phyloP scores from a whole-genome alignment of 1,284 basidiomycete species.

The Rhodotorula sp. region DNA sequence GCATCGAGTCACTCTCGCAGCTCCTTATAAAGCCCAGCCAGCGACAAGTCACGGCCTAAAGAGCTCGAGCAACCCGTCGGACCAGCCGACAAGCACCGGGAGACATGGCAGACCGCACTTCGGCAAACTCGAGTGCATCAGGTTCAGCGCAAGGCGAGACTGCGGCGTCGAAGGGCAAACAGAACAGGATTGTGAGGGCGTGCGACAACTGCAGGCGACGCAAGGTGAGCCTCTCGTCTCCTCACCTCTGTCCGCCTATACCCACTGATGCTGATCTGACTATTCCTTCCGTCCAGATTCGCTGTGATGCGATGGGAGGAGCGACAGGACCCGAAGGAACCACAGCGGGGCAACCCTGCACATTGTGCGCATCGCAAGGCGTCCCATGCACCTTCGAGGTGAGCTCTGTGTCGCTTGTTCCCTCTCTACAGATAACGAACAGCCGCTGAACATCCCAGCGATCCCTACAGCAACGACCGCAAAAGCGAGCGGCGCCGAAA shows the following conservation, averaged over 20 bases:
- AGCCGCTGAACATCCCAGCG: neutral
- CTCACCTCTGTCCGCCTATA: neutral
- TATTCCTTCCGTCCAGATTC: conserved; percentile 4
- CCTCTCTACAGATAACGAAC: neutral
- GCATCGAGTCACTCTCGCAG: too few species aligned
- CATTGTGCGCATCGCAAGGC: conserved; percentile 14
- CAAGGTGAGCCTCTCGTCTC: conserved; percentile 11
- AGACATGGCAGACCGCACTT: too few species aligned
- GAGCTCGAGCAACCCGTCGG: too few species aligned
- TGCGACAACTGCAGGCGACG: conserved; percentile 13
- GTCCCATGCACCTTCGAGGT: conserved; percentile 33
- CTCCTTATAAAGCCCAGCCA: too few species aligned
- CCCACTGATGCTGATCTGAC: neutral
- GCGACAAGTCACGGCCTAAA: too few species aligned
- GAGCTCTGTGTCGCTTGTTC: neutral
- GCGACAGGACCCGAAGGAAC: neutral
- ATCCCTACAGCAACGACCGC: conserved; percentile 49
- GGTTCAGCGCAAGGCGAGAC: too few species aligned
- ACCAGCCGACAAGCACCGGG: too few species aligned
- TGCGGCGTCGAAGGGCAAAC: too few species aligned
- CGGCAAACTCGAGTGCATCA: too few species aligned
- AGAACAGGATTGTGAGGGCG: too few species aligned
- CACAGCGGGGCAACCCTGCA: conserved; percentile 13
- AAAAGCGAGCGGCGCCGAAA: conserved; percentile 81
- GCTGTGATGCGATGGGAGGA: conserved; percentile 24